Evolutionary conservation across 768 basidiomycete species (phyloP).

Genomic region (Boletales sp.): DNA sequence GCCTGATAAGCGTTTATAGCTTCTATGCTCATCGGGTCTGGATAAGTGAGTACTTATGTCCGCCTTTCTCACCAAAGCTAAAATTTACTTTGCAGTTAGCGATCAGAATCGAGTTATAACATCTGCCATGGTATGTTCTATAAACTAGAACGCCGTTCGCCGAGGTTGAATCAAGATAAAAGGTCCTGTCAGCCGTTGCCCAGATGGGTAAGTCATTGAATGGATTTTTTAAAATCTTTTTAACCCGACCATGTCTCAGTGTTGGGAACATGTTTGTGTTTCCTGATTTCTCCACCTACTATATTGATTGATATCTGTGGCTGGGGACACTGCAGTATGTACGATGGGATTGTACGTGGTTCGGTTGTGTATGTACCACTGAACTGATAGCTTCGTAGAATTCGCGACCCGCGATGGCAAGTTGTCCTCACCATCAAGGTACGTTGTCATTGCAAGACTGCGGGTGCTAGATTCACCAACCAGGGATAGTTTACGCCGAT

Average conservation of each 20-base stretch:
- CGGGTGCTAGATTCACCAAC: not conserved
- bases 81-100: slow-evolving; percentile 13
- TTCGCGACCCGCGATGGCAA: slow-evolving; percentile 5
- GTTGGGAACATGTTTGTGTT: slow-evolving; percentile 14
- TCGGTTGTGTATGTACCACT: not conserved
- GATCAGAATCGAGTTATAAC: slow-evolving; percentile 14
- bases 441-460: not conserved
- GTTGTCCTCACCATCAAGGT: slow-evolving; percentile 5
- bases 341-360: slow-evolving; percentile 5
- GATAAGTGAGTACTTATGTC: not conserved
- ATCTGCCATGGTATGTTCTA: slow-evolving; percentile 11
- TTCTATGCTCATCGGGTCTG: slow-evolving; percentile 26
- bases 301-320: not conserved
- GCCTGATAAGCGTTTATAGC: slow-evolving; percentile 4
- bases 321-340: not conserved
- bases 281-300: not conserved
- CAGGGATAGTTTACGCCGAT: slow-evolving; percentile 3
- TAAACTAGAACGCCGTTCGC: not conserved
- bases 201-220: slow-evolving; percentile 11
- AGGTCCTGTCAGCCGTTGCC: slow-evolving; percentile 6
- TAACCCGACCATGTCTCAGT: slow-evolving; percentile 1
- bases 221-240: not conserved
- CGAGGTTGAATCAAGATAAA: not conserved
- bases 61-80: not conserved
- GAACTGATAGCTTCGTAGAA: slow-evolving; percentile 2